A percentile compares a stretch with the other conserved stretches of the same genome.
Evolutionary conservation across 768 basidiomycete genomes (phyloP).

Genomic region (Rhodocollybia butyracea): DNA sequence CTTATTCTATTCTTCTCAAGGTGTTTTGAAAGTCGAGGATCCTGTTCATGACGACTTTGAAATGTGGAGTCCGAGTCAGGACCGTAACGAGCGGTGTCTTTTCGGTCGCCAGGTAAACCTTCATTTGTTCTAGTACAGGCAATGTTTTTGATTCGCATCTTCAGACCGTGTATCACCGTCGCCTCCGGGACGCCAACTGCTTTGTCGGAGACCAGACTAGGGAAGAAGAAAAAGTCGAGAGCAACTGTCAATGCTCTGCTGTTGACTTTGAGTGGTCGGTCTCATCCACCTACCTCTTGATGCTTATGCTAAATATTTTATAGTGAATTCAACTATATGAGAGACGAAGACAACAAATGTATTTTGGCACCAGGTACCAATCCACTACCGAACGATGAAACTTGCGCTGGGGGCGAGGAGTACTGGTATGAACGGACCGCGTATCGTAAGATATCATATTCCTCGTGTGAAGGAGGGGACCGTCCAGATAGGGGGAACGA

Average conservation of each 20-base stretch:
- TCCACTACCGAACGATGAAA: slow-evolving; percentile 59
- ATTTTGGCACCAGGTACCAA: slow-evolving; percentile 69
- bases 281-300: background rate
- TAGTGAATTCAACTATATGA: slow-evolving; percentile 92
- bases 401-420: slow-evolving; percentile 59
- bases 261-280: slow-evolving; percentile 94
- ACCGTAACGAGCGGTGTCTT: slow-evolving; percentile 81
- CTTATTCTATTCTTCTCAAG: slow-evolving; percentile 35
- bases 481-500: slow-evolving; percentile 71
- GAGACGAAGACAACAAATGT: slow-evolving; percentile 67
- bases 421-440: slow-evolving; percentile 94
- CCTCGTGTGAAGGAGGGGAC: slow-evolving; percentile 77
- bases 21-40: slow-evolving; percentile 63
- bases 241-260: slow-evolving; percentile 68
- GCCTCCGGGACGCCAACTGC: slow-evolving; percentile 76
- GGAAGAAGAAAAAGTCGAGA: slow-evolving; percentile 47
- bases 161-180: slow-evolving; percentile 89
- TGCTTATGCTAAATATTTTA: background rate
- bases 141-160: background rate
- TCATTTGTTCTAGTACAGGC: background rate
- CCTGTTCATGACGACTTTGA: slow-evolving; percentile 92
- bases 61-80: slow-evolving; percentile 92
- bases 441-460: slow-evolving; percentile 89
- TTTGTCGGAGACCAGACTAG: slow-evolving; percentile 73
- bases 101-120: slow-evolving; percentile 80